Percentiles rank a stretch among this genome's conserved stretches.
Conservation (phyloP, 1,284 basidiomycete species). For the Rhodotorula sp. region DNA sequence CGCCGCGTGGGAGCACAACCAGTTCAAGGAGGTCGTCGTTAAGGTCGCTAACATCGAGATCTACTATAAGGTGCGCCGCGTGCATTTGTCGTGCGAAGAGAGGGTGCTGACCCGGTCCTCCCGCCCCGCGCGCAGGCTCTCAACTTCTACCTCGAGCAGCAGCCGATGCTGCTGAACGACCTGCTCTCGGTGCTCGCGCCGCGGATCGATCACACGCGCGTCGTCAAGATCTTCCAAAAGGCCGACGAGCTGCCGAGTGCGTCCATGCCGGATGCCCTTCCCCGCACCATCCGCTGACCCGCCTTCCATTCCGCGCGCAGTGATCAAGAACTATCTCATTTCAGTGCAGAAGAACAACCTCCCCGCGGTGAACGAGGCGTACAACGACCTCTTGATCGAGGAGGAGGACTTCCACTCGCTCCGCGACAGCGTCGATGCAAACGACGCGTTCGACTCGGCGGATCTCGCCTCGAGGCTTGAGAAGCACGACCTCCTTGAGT, state of each 20-base stretch:
- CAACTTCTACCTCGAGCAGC: conserved; percentile 87
- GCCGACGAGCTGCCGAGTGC: conserved; percentile 83
- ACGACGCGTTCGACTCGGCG: conserved; percentile 96
- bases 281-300: neutral
- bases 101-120: neutral
- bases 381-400: conserved; percentile 94
- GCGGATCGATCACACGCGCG: conserved; percentile 90
- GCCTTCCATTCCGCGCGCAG: conserved; percentile 39
- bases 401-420: conserved; percentile 98
- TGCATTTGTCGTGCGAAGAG: no score
- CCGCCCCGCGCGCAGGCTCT: conserved; percentile 58
- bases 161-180: conserved; percentile 90
- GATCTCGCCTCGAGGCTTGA: conserved; percentile 82
- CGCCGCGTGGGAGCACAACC: conserved; percentile 98
- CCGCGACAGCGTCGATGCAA: conserved; percentile 92
- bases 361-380: conserved; percentile 95
- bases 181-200: conserved; percentile 87
- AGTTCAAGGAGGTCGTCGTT: conserved; percentile 95
- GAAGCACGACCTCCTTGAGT: conserved; percentile 90
- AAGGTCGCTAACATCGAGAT: conserved; percentile 98
- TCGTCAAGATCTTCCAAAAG: conserved; percentile 85
- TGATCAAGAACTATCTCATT: conserved; percentile 94
- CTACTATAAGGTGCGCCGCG: conserved; percentile 64
- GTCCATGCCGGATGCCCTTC: neutral
- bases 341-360: conserved; percentile 96